phyloP scores from a whole-genome alignment of 2,329 filamentous ascomycete genomes.

The Sporothrix mexicana region DNA sequence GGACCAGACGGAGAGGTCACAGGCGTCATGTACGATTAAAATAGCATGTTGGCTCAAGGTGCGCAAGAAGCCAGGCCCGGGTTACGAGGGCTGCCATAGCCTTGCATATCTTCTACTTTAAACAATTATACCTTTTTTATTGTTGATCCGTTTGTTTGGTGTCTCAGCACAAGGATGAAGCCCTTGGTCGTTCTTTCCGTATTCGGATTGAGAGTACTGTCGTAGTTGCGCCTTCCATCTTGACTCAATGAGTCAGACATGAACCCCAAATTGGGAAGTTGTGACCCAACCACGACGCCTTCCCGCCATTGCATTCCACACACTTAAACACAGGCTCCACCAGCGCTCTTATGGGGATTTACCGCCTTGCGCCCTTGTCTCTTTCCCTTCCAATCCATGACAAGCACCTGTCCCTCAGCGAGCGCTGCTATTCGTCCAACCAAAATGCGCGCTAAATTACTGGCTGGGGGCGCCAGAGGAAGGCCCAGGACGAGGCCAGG shows the following conservation, averaged over 20 bases:
- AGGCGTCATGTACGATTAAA: too few relatives aligned
- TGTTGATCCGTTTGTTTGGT: too few relatives aligned
- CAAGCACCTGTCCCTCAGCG: conserved; percentile 23
- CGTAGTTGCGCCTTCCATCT: too few relatives aligned
- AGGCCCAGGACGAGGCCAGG: conserved; percentile 15
- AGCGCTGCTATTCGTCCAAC: conserved; percentile 31
- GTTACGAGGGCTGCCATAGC: too few relatives aligned
- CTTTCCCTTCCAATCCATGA: conserved; percentile 9
- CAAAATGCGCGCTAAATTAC: conserved; percentile 6
- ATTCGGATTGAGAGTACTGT: too few relatives aligned
- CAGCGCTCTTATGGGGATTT: conserved; percentile 12
- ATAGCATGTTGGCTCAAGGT: too few relatives aligned
- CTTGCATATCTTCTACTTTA: too few relatives aligned
- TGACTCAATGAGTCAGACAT: neutral
- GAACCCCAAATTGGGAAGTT: neutral
- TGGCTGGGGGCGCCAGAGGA: neutral
- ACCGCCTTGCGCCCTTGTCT: conserved; percentile 1
- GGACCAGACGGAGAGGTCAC: too few relatives aligned
- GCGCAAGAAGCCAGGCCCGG: too few relatives aligned
- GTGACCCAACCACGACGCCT: neutral
- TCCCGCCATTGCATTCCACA: conserved; percentile 11
- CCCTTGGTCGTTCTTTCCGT: too few relatives aligned
- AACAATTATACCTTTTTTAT: too few relatives aligned
- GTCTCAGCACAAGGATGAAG: too few relatives aligned
- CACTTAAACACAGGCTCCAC: neutral